Evolutionary conservation across 805 yeast genomes (phyloP).

Genomic region (Maudiozyma pseudohumilis): DNA sequence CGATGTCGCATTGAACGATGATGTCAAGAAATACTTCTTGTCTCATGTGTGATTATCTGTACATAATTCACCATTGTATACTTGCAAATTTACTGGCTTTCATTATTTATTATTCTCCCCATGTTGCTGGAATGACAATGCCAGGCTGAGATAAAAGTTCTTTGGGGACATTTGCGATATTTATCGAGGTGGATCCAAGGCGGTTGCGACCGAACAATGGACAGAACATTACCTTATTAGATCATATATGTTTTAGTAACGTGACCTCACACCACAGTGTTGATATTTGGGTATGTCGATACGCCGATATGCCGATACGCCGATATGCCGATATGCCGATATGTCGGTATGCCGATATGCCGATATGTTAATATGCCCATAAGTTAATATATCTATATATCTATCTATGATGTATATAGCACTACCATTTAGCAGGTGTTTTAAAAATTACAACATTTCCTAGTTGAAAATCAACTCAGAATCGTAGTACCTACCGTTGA

Average conservation of each 20-base stretch:
- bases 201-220: no score
- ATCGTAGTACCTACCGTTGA: constrained; percentile 21
- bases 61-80: not conserved
- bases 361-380: not conserved
- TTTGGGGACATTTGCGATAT: no score
- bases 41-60: constrained; percentile 9
- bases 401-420: no score
- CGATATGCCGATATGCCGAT: no score
- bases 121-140: not conserved
- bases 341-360: not conserved
- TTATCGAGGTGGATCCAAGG: no score
- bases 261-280: no score
- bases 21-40: constrained; percentile 35
- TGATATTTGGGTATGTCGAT: no score
- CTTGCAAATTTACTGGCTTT: not conserved
- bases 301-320: no score
- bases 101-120: not conserved
- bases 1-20: constrained; percentile 47
- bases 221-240: no score
- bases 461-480: constrained; percentile 16
- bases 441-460: not conserved
- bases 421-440: constrained; percentile 12
- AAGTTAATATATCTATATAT: constrained; percentile 4
- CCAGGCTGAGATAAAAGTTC: no score
- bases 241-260: no score